These are phyloP conservation scores for Exophiala calicioides DNA, from an alignment of 2,329 filamentous ascomycete species.

Conservation along the genomic window DNA sequence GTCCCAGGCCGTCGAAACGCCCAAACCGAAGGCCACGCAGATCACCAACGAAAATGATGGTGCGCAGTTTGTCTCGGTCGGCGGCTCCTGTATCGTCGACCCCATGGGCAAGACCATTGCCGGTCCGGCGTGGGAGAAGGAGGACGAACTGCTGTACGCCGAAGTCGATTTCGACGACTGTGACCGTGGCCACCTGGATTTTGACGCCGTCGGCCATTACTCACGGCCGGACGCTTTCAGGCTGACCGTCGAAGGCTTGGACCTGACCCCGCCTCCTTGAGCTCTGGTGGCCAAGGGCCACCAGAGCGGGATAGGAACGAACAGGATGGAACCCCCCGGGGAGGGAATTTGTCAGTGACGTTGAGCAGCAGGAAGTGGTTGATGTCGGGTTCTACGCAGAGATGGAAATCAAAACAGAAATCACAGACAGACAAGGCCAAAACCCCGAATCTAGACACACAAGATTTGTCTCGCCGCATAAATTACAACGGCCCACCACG, in stretches of 20 bases:
- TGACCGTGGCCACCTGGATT: constrained; percentile 73
- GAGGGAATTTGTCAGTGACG: too few relatives aligned
- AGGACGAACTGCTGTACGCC: constrained; percentile 65
- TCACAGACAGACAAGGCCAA: too few relatives aligned
- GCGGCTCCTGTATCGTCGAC: constrained; percentile 79
- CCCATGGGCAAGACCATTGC: constrained; percentile 77
- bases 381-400: too few relatives aligned
- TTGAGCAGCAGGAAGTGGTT: too few relatives aligned
- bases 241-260: constrained; percentile 60
- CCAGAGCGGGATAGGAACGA: too few relatives aligned
- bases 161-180: constrained; percentile 90
- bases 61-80: constrained; percentile 63
- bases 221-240: constrained; percentile 69
- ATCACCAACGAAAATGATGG: constrained; percentile 1
- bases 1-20: constrained; percentile 1
- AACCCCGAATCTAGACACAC: too few relatives aligned
- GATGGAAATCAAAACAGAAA: not conserved
- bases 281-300: too few relatives aligned
- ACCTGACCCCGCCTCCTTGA: constrained; percentile 60
- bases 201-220: constrained; percentile 85
- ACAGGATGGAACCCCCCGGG: too few relatives aligned
- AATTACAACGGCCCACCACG: constrained; percentile 31
- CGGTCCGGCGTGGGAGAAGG: constrained; percentile 78
- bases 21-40: not conserved
- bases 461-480: constrained; percentile 29